Evolutionary conservation across 306 rosid genomes (phyloP).

Genomic region (Dryas alaskensis): DNA sequence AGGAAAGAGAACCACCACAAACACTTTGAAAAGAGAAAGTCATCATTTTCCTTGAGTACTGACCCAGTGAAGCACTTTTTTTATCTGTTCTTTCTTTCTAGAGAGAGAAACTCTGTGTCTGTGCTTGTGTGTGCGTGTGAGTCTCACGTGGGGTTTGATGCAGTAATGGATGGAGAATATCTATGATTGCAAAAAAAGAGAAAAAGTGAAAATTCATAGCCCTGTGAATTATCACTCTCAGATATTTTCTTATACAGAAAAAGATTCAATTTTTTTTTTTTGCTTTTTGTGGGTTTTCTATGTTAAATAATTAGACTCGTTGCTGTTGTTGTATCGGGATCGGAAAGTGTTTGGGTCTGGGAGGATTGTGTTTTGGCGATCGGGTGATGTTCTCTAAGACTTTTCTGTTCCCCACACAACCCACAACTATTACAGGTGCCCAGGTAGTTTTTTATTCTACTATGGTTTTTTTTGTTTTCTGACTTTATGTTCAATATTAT

Average conservation of each 20-base stretch:
- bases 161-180: slow-evolving; percentile 43
- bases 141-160: slow-evolving; percentile 55
- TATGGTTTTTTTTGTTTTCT: background rate
- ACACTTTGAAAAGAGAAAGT: slow-evolving; percentile 19
- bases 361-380: slow-evolving; percentile 39
- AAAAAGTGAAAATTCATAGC: slow-evolving; percentile 26
- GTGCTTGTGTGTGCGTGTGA: slow-evolving; percentile 27
- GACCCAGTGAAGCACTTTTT: background rate
- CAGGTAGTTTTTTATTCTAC: slow-evolving; percentile 32
- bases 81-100: background rate
- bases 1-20: slow-evolving; percentile 14
- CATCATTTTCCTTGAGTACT: slow-evolving; percentile 30
- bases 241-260: background rate
- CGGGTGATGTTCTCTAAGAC: slow-evolving; percentile 42
- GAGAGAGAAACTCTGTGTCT: slow-evolving; percentile 17
- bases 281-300: slow-evolving; percentile 4
- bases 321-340: slow-evolving; percentile 43
- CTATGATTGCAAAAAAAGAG: slow-evolving; percentile 33
- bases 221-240: slow-evolving; percentile 21
- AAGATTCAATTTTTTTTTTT: background rate
- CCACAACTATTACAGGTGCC: slow-evolving; percentile 46
- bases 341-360: slow-evolving; percentile 45
- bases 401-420: slow-evolving; percentile 43
- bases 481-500: slow-evolving; percentile 16
- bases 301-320: slow-evolving; percentile 21